phyloP scores from a whole-genome alignment of 768 basidiomycete genomes.

The Russula griseocarnosa region DNA sequence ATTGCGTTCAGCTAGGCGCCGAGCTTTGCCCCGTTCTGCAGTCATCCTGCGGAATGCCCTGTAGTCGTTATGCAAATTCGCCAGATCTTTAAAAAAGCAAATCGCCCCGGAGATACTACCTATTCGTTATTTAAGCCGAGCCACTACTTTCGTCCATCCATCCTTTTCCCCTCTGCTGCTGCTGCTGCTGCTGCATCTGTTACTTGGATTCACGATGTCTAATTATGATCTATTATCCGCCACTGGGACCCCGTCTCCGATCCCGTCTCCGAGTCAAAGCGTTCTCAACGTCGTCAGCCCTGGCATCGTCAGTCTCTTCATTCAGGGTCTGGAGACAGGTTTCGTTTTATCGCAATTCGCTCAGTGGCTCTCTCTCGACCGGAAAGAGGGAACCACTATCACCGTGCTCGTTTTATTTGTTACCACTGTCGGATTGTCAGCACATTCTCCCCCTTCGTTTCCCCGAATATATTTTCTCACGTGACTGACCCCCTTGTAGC shows the following conservation, averaged over 20 bases:
- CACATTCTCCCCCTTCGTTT: too few species aligned
- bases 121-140: background rate
- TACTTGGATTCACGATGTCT: slow-evolving; percentile 8
- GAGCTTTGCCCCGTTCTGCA: background rate
- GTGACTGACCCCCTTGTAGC: background rate
- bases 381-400: background rate
- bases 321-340: slow-evolving; percentile 21
- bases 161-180: background rate
- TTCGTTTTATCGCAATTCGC: slow-evolving; percentile 18
- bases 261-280: background rate
- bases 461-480: background rate
- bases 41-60: background rate
- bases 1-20: background rate
- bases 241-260: background rate
- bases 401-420: slow-evolving; percentile 13
- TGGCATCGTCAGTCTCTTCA: slow-evolving; percentile 16
- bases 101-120: background rate
- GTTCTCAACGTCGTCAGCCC: slow-evolving; percentile 7
- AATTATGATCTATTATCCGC: background rate
- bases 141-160: background rate
- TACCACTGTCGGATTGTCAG: slow-evolving; percentile 19
- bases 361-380: slow-evolving; percentile 14
- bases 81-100: background rate
- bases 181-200: too few species aligned
- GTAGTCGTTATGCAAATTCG: background rate